Percentiles rank a stretch among this genome's conserved stretches.
phyloP scores from a whole-genome alignment of 805 yeast genomes.

The Metschnikowia shivogae region DNA sequence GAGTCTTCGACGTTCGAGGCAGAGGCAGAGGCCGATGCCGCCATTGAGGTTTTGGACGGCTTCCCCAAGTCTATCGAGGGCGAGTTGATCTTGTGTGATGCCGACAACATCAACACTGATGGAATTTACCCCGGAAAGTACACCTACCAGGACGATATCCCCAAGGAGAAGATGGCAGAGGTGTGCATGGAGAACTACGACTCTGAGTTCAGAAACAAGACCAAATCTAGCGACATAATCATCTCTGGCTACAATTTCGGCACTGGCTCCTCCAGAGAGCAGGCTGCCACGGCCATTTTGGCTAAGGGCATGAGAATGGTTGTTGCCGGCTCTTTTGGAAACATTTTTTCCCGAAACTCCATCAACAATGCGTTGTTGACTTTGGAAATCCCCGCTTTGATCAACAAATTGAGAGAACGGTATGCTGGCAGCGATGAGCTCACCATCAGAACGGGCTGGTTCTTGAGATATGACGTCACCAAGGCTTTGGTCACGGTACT shows the following conservation, averaged over 20 bases:
- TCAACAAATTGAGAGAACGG: slow-evolving; percentile 67
- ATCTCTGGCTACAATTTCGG: slow-evolving; percentile 95
- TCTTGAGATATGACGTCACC: slow-evolving; percentile 88
- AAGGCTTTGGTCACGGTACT: slow-evolving; percentile 74
- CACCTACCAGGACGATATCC: slow-evolving; percentile 96
- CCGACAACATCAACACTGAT: slow-evolving; percentile 95
- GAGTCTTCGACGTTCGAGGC: slow-evolving; percentile 26
- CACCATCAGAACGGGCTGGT: slow-evolving; percentile 94
- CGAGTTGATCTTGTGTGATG: slow-evolving; percentile 91
- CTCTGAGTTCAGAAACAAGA: slow-evolving; percentile 75
- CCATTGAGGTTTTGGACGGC: slow-evolving; percentile 78
- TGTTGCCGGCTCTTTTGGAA: slow-evolving; percentile 96
- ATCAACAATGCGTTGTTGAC: slow-evolving; percentile 95
- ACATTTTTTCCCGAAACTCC: slow-evolving; percentile 91
- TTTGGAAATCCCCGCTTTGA: slow-evolving; percentile 85
- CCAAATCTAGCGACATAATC: slow-evolving; percentile 83
- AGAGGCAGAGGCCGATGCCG: slow-evolving; percentile 25
- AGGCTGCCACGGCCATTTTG: slow-evolving; percentile 96
- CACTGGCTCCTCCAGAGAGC: slow-evolving; percentile 98
- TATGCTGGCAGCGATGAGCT: slow-evolving; percentile 60
- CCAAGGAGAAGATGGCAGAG: slow-evolving; percentile 94
- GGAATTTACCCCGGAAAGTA: slow-evolving; percentile 99
- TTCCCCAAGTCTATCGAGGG: slow-evolving; percentile 89
- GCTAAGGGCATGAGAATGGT: slow-evolving; percentile 92
- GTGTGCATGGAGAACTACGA: slow-evolving; percentile 99